Percentiles rank a stretch among this genome's conserved stretches.
phyloP scores from a whole-genome alignment of 2,329 filamentous ascomycete genomes.

The Fusarium sp. region DNA sequence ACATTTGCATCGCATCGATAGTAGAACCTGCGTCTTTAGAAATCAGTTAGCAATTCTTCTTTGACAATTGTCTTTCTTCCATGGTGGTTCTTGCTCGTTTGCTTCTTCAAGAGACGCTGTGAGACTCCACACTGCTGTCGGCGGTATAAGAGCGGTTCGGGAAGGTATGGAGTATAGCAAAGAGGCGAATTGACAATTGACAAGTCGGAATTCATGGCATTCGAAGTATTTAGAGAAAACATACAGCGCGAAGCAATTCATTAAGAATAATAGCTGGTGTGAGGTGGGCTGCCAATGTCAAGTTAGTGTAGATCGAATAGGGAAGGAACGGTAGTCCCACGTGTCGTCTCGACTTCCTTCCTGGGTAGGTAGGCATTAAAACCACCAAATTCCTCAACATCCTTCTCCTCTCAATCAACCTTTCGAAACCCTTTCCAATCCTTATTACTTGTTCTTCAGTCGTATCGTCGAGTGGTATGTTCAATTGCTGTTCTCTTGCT shows the following conservation, averaged over 20 bases:
- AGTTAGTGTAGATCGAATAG: background rate
- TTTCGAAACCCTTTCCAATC: fast-evolving
- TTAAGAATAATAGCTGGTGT: background rate
- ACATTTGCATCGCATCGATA: background rate
- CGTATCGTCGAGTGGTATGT: background rate
- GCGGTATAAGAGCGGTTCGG: too few relatives aligned
- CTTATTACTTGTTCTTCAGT: fast-evolving
- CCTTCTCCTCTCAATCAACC: fast-evolving
- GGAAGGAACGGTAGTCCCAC: background rate
- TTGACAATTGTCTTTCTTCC: background rate
- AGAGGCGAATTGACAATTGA: background rate
- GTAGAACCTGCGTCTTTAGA: background rate
- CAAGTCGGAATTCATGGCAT: background rate
- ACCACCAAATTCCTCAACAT: background rate
- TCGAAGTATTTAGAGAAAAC: background rate
- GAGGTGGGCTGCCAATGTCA: background rate
- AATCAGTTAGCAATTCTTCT: too few relatives aligned
- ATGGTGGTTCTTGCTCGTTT: background rate
- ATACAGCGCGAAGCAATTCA: fast-evolving
- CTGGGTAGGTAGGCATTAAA: background rate
- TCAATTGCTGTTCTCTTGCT: background rate
- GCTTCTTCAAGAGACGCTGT: background rate
- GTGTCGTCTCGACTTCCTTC: constrained; percentile 8
- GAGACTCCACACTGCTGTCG: background rate
- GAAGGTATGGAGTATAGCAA: background rate